These are phyloP conservation scores for Bathelium albidoporum DNA, from an alignment of 495 filamentous ascomycete genomes.

Conservation along the genomic window DNA sequence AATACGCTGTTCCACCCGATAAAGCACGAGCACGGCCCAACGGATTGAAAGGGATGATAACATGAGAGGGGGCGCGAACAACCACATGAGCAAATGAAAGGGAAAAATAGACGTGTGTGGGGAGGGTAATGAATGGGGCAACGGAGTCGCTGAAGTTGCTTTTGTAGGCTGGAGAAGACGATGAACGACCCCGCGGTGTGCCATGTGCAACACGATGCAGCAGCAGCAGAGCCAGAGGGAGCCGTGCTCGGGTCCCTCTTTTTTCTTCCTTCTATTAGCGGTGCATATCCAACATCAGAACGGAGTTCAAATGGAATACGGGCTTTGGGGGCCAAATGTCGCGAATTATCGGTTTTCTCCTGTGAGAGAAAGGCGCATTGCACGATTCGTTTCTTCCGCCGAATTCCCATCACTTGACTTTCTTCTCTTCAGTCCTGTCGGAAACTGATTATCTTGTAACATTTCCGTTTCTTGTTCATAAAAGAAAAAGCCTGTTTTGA, in stretches of 20 bases:
- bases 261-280: not conserved
- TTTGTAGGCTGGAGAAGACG: constrained; percentile 1
- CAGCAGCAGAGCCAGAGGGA: not conserved
- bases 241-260: no score
- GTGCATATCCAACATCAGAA: constrained; percentile 1
- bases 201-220: no score
- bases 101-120: not conserved
- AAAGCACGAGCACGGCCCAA: constrained; percentile 27
- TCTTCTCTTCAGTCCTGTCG: not conserved
- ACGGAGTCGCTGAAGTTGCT: not conserved
- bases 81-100: not conserved
- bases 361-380: not conserved
- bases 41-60: constrained; percentile 10
- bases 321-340: not conserved
- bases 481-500: not conserved
- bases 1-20: constrained; percentile 30
- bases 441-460: not conserved
- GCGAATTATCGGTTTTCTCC: not conserved
- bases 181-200: not conserved
- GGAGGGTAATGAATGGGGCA: not conserved
- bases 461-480: not conserved
- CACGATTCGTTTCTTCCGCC: not conserved
- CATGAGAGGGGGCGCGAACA: not conserved
- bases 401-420: no score
- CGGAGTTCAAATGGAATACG: not conserved